These are phyloP conservation scores for Botrytis porri DNA, from an alignment of 2,329 filamentous ascomycete species.

Conservation along the genomic window DNA sequence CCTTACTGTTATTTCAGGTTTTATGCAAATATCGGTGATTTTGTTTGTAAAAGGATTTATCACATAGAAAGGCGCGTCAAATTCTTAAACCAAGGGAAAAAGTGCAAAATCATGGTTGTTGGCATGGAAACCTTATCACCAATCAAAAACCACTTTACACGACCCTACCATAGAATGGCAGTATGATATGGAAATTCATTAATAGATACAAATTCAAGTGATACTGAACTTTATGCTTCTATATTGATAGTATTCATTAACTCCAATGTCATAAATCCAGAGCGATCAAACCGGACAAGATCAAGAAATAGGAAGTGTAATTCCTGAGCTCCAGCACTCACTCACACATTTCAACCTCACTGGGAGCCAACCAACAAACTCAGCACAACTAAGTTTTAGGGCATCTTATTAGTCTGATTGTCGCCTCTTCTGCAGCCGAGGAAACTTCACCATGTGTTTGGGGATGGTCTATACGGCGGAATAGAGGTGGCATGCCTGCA, in stretches of 20 bases:
- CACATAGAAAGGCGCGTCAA: conserved; percentile 1
- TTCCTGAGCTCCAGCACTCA: not conserved
- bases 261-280: too few relatives aligned
- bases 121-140: conserved; percentile 19
- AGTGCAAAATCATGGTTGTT: conserved; percentile 12
- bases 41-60: not conserved
- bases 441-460: not conserved
- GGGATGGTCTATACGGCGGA: not conserved
- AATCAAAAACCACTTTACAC: conserved; percentile 19
- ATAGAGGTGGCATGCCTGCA: not conserved
- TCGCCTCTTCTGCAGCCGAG: not conserved
- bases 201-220: not conserved
- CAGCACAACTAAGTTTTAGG: not conserved
- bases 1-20: not conserved
- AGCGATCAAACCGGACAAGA: not conserved
- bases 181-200: not conserved
- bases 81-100: not conserved
- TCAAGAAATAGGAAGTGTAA: not conserved
- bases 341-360: not conserved
- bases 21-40: not conserved
- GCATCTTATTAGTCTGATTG: not conserved
- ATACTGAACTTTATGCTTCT: not conserved
- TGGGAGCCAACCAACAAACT: not conserved
- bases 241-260: not conserved
- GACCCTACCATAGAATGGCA: not conserved